phyloP scores from a whole-genome alignment of 2,329 filamentous ascomycete genomes.

The Cercospora janseana region DNA sequence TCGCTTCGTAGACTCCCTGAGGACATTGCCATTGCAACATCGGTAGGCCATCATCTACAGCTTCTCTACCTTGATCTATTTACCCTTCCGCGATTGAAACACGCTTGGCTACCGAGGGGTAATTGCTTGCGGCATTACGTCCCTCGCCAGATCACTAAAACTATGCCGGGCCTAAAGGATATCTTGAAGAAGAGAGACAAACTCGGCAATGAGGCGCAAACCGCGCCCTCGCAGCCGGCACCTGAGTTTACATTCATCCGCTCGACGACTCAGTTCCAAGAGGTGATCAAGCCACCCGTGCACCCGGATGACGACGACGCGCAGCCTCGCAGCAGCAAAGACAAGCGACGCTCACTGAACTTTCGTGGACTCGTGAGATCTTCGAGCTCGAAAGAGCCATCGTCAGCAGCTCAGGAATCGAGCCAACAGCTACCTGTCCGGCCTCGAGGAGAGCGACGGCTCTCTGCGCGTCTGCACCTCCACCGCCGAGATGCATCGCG shows the following conservation, averaged over 20 bases:
- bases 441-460: slow-evolving; percentile 43
- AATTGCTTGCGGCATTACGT: no score
- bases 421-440: slow-evolving; percentile 27
- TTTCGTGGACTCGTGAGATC: slow-evolving; percentile 39
- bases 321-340: slow-evolving; percentile 16
- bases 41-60: slow-evolving; percentile 7
- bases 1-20: background rate
- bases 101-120: no score
- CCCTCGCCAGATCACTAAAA: slow-evolving; percentile 4
- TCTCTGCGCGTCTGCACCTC: slow-evolving; percentile 72
- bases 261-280: slow-evolving; percentile 76
- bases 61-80: background rate
- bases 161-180: slow-evolving; percentile 59
- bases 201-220: slow-evolving; percentile 40
- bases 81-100: background rate
- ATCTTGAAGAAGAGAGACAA: slow-evolving; percentile 63
- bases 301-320: slow-evolving; percentile 46
- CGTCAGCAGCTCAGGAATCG: slow-evolving; percentile 12
- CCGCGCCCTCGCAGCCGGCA: slow-evolving; percentile 12
- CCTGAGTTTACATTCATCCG: slow-evolving; percentile 81
- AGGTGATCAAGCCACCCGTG: slow-evolving; percentile 70
- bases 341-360: slow-evolving; percentile 35
- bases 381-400: slow-evolving; percentile 27
- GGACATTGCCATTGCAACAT: slow-evolving; percentile 1
- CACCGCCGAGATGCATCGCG: slow-evolving; percentile 48